phyloP scores from a whole-genome alignment of 2,329 filamentous ascomycete species.

The Xylaria sp. region DNA sequence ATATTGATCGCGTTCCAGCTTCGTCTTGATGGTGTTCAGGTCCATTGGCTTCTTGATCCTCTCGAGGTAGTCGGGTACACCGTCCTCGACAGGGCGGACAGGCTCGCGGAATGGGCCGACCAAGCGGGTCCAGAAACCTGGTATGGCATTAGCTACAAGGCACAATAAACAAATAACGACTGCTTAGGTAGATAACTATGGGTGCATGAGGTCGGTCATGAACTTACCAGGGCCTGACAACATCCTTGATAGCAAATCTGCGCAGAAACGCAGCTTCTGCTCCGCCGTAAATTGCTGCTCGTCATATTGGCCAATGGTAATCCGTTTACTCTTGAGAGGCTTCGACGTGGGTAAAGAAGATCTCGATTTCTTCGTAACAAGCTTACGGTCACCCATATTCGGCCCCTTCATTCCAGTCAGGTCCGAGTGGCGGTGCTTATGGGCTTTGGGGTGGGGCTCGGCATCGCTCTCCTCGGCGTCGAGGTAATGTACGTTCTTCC shows the following conservation, averaged over 20 bases:
- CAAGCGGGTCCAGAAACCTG: conserved; percentile 68
- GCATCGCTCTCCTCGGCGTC: conserved; percentile 47
- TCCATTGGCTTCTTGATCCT: conserved; percentile 66
- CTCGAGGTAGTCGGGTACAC: conserved; percentile 63
- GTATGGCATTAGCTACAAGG: neutral
- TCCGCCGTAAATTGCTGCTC: conserved; percentile 40
- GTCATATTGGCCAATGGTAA: conserved; percentile 29
- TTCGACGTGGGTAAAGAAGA: conserved; percentile 38
- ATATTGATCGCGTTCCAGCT: conserved; percentile 61
- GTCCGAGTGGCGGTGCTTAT: conserved; percentile 47
- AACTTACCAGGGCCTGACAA: conserved; percentile 60
- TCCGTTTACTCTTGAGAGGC: conserved; percentile 36
- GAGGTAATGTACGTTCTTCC: conserved; percentile 55
- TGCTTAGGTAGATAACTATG: neutral
- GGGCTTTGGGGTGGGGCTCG: conserved; percentile 34
- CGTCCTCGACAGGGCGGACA: conserved; percentile 59
- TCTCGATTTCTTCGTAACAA: conserved; percentile 35
- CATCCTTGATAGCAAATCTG: conserved; percentile 62
- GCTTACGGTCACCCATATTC: conserved; percentile 19
- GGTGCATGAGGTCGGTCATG: neutral
- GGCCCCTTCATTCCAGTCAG: conserved; percentile 27
- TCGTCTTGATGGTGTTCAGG: conserved; percentile 60
- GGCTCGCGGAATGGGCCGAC: conserved; percentile 64
- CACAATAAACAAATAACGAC: neutral
- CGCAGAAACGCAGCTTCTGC: conserved; percentile 60